A percentile compares a stretch with the other conserved stretches of the same genome.
Evolutionary conservation across 257 asterid species (phyloP).

Genomic region (Nyctanthes arbortristis): DNA sequence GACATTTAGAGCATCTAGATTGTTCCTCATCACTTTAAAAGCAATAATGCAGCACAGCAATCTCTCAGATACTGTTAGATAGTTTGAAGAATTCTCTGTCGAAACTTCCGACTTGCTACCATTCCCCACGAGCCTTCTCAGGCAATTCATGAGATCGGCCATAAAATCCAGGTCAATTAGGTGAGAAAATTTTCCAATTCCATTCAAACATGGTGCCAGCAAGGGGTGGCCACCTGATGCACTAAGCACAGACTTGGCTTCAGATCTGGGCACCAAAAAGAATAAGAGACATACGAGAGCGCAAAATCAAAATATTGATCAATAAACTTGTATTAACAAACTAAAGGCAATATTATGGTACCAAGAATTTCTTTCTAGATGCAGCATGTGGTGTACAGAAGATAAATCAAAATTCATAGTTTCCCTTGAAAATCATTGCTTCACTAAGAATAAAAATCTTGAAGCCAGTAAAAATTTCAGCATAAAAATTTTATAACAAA

Average conservation of each 20-base stretch:
- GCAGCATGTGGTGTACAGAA: not conserved
- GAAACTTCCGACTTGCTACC: conserved; percentile 43
- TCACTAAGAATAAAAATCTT: not conserved
- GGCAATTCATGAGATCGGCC: conserved; percentile 83
- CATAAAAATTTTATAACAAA: not conserved
- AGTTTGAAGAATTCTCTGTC: conserved; percentile 42
- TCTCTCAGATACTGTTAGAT: conserved; percentile 71
- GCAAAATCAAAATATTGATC: too few relatives aligned
- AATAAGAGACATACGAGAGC: not conserved
- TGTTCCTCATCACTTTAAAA: conserved; percentile 86
- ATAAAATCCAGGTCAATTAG: conserved; percentile 89
- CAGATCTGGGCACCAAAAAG: conserved; percentile 53
- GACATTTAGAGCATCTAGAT: conserved; percentile 91
- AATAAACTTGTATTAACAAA: not conserved
- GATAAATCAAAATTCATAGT: not conserved
- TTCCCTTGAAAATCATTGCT: not conserved
- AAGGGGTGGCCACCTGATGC: conserved; percentile 65
- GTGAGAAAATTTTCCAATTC: conserved; percentile 89
- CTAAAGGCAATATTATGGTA: not conserved
- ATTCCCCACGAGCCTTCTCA: conserved; percentile 79
- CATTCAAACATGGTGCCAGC: conserved; percentile 84
- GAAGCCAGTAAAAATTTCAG: not conserved
- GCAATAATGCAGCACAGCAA: conserved; percentile 93
- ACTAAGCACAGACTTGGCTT: conserved; percentile 36
- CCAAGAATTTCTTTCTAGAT: not conserved